Percentiles rank a stretch among this genome's conserved stretches.
Conservation (phyloP, 2,329 filamentous ascomycete species). For the Sordariomycetes sp. region DNA sequence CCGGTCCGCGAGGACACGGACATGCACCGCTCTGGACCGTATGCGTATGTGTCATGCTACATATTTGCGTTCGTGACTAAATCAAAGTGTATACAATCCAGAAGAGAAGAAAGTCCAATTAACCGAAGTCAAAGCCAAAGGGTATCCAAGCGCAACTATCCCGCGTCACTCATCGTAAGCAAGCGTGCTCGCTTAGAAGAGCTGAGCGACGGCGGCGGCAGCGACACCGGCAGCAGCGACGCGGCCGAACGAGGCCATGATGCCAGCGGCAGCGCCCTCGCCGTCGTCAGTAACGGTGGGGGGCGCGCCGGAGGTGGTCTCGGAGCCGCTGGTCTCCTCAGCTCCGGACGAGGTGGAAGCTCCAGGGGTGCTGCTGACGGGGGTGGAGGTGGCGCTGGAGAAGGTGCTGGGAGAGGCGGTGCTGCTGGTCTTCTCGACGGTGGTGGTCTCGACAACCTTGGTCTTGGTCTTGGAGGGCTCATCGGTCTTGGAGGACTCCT, state of each 20-base stretch:
- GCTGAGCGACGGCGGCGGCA: conserved; percentile 16
- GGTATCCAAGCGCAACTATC: too few relatives aligned
- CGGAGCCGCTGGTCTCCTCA: conserved; percentile 1
- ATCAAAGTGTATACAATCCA: background rate
- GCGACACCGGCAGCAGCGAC: conserved; percentile 16
- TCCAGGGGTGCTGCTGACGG: conserved; percentile 8
- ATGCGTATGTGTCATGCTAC: background rate
- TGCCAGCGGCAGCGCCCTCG: conserved; percentile 15
- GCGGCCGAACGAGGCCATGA: conserved; percentile 13
- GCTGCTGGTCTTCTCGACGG: conserved; percentile 5
- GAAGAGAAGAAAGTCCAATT: conserved; percentile 9
- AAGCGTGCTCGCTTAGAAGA: conserved; percentile 13
- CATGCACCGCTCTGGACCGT: too few relatives aligned
- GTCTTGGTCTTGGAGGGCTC: conserved; percentile 7
- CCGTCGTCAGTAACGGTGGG: conserved; percentile 12
- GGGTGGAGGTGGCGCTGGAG: conserved; percentile 9
- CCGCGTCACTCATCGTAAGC: too few relatives aligned
- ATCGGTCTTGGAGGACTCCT: conserved; percentile 1
- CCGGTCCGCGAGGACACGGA: too few relatives aligned
- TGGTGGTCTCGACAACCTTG: conserved; percentile 7
- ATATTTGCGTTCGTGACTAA: conserved; percentile 1
- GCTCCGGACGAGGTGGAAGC: conserved; percentile 10
- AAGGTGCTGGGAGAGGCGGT: conserved; percentile 6
- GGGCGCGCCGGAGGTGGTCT: conserved; percentile 7
- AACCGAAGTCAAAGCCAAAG: background rate